Percentiles rank a stretch among this genome's conserved stretches.
Conservation (phyloP, 495 filamentous ascomycete species). For the Lasiosphaeriaceae sp. region DNA sequence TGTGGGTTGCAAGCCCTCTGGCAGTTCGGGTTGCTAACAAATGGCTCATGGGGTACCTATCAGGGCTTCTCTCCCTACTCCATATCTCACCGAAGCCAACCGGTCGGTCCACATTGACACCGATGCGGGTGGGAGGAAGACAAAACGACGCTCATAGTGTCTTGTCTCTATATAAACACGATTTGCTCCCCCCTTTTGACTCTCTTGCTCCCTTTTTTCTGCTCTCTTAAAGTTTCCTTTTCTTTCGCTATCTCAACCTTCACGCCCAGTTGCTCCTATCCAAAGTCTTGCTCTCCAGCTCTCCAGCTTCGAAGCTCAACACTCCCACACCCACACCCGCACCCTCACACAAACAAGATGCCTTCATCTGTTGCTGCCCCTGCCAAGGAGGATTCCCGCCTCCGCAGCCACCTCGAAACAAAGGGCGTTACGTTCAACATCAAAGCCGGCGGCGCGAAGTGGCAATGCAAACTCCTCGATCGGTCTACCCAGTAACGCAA, state of each 20-base stretch:
- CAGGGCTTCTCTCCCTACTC: neutral
- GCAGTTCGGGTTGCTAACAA: slow-evolving; percentile 1
- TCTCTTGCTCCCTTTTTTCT: neutral
- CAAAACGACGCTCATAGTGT: neutral
- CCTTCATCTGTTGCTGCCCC: slow-evolving; percentile 9
- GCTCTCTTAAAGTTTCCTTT: neutral
- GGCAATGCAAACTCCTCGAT: slow-evolving; percentile 40
- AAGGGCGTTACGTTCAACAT: slow-evolving; percentile 41
- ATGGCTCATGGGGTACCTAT: slow-evolving; percentile 14
- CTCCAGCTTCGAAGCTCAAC: neutral
- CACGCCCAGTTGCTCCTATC: neutral
- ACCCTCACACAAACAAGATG: slow-evolving; percentile 8
- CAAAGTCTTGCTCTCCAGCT: neutral
- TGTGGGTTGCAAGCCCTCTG: neutral
- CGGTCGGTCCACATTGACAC: neutral
- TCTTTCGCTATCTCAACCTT: neutral
- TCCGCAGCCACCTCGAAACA: slow-evolving; percentile 33
- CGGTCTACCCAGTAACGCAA: slow-evolving; percentile 39
- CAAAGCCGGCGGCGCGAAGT: slow-evolving; percentile 34
- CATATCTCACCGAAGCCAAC: neutral
- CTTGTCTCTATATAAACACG: neutral
- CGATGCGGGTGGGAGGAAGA: neutral
- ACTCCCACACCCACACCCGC: neutral
- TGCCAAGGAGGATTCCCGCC: slow-evolving; percentile 12
- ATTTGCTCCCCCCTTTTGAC: neutral